phyloP scores from a whole-genome alignment of 495 filamentous ascomycete species.

The Glutinoglossum americanum region DNA sequence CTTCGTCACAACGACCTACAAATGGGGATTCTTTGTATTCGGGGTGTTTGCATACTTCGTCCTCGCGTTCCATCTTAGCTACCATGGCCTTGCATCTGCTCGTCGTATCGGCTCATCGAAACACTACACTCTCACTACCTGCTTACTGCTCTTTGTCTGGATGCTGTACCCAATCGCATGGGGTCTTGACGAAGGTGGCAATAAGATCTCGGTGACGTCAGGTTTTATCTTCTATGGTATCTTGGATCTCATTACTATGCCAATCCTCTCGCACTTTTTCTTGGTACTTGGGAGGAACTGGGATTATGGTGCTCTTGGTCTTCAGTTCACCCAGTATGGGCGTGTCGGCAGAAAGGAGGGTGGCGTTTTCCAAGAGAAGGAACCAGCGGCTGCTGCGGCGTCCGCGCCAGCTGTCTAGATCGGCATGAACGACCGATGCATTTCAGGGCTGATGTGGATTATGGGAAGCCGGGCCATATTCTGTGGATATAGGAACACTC shows the following conservation, averaged over 20 bases:
- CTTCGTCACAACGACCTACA: conserved; percentile 31
- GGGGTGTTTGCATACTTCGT: conserved; percentile 35
- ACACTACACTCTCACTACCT: conserved; percentile 30
- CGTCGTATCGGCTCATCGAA: conserved; percentile 23
- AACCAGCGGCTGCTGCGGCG: background rate
- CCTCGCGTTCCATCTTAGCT: conserved; percentile 32
- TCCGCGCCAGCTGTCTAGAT: background rate
- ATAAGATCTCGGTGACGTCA: conserved; percentile 38
- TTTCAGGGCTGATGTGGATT: background rate
- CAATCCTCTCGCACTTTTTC: conserved; percentile 27
- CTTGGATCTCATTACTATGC: conserved; percentile 39
- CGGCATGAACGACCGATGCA: background rate
- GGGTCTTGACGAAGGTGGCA: conserved; percentile 46
- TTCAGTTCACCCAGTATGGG: background rate
- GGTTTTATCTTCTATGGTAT: conserved; percentile 51
- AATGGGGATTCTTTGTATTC: conserved; percentile 43
- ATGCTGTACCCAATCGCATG: conserved; percentile 50
- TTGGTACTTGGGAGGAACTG: conserved; percentile 7
- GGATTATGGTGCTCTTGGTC: background rate
- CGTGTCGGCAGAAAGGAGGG: background rate
- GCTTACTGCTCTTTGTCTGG: conserved; percentile 31
- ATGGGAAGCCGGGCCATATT: background rate
- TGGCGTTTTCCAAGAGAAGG: background rate
- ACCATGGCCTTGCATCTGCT: conserved; percentile 31
- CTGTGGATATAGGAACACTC: background rate